Evolutionary conservation across 1,284 basidiomycete genomes (phyloP).

Genomic region (Peniophora sp.): DNA sequence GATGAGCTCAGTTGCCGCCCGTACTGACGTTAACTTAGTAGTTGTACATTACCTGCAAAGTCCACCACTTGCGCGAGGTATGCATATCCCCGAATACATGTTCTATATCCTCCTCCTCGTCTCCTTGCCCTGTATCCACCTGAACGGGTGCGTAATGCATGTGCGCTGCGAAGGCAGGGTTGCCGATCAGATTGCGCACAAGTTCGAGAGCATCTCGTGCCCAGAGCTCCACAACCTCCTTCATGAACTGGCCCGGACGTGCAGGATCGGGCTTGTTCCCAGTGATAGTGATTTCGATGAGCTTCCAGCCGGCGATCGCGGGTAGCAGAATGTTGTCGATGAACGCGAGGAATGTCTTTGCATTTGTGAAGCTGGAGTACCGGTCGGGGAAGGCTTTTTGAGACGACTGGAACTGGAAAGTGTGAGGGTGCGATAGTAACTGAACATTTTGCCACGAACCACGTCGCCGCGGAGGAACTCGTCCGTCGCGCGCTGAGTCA

Average conservation of each 20-base stretch:
- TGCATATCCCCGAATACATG: conserved; percentile 6
- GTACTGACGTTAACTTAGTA: not conserved
- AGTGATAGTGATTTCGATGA: not conserved
- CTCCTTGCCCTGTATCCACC: not conserved
- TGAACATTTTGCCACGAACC: not conserved
- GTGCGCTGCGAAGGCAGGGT: not conserved
- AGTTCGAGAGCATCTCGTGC: not conserved
- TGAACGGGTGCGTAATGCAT: not conserved
- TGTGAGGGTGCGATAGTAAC: not conserved
- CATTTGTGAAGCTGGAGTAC: not conserved
- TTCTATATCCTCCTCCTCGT: not conserved
- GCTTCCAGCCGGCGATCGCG: not conserved
- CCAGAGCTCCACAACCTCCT: not conserved
- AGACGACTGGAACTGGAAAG: not conserved
- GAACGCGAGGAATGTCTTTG: not conserved
- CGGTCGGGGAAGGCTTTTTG: not conserved
- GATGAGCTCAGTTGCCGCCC: not conserved
- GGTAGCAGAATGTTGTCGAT: not conserved
- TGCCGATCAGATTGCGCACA: not conserved
- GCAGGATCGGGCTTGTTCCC: not conserved
- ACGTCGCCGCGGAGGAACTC: not conserved
- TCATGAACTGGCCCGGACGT: not conserved
- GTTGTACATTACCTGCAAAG: conserved; percentile 1
- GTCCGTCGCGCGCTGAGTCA: not conserved
- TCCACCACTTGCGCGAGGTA: conserved; percentile 6